Conservation (phyloP, 305 asterid species). For the Solanum hybrid region DNA sequence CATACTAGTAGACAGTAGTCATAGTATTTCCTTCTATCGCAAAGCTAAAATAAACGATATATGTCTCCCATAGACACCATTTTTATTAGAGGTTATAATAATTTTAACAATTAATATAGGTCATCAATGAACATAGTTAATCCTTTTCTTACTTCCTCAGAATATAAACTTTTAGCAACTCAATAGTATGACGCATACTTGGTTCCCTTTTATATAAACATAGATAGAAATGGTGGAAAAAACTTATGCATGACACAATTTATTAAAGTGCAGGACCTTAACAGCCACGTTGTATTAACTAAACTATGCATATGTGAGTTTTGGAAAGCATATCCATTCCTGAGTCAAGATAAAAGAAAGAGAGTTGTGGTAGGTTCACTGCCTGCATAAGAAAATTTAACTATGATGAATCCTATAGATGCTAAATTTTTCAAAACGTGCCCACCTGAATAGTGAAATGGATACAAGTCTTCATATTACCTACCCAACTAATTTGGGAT, state of each 20-base stretch:
- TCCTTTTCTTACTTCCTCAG: neutral
- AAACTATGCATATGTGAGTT: neutral
- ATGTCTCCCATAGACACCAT: neutral
- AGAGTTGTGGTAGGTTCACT: neutral
- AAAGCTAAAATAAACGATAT: neutral
- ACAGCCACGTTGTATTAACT: neutral
- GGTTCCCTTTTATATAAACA: neutral
- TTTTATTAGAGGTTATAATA: neutral
- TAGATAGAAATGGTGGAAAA: neutral
- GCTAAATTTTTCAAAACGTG: neutral
- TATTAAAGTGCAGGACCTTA: neutral
- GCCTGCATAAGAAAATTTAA: neutral
- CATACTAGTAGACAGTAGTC: neutral
- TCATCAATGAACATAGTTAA: neutral
- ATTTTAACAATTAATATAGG: neutral
- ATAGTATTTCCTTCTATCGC: neutral
- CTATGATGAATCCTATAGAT: neutral
- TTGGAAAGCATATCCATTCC: neutral
- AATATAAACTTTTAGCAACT: neutral
- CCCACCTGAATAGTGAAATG: neutral
- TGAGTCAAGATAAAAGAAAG: neutral
- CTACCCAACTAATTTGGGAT: neutral
- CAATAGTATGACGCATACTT: neutral
- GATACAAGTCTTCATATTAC: neutral
- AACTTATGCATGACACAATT: neutral